phyloP scores from a whole-genome alignment of 1,139 yeast genomes.

The Eremothecium gossypii region DNA sequence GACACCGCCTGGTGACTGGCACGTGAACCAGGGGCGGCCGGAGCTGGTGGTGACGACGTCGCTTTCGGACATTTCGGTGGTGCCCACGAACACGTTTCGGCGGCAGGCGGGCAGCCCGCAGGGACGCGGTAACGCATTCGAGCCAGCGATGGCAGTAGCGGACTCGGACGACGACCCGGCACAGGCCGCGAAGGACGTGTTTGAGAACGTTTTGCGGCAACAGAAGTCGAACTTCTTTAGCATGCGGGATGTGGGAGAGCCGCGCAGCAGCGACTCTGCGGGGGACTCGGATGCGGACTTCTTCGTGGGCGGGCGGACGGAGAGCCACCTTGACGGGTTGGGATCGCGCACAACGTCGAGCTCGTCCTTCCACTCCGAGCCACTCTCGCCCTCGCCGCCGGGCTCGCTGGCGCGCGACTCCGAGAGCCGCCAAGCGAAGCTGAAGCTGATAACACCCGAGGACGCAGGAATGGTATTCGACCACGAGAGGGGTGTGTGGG shows the following conservation, averaged over 20 bases:
- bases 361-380: slow-evolving; percentile 4
- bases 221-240: slow-evolving; percentile 18
- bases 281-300: slow-evolving; percentile 2
- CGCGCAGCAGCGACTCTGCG: background rate
- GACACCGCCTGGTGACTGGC: slow-evolving; percentile 2
- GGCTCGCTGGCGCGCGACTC: background rate
- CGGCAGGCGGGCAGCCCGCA: slow-evolving; percentile 7
- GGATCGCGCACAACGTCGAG: slow-evolving; percentile 3
- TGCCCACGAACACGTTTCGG: slow-evolving; percentile 24
- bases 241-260: background rate
- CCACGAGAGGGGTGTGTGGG: slow-evolving; percentile 24
- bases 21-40: slow-evolving; percentile 5
- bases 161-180: slow-evolving; percentile 22
- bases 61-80: slow-evolving; percentile 22
- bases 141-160: slow-evolving; percentile 1
- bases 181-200: slow-evolving; percentile 20
- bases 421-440: slow-evolving; percentile 1
- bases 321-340: background rate
- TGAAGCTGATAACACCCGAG: slow-evolving; percentile 25
- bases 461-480: slow-evolving; percentile 24
- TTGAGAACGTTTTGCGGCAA: slow-evolving; percentile 19
- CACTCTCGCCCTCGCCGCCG: slow-evolving; percentile 6
- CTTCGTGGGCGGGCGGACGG: background rate
- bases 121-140: background rate
- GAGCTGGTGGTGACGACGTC: slow-evolving; percentile 22